phyloP scores from a whole-genome alignment of 495 filamentous ascomycete species.

The Podospora didyma region DNA sequence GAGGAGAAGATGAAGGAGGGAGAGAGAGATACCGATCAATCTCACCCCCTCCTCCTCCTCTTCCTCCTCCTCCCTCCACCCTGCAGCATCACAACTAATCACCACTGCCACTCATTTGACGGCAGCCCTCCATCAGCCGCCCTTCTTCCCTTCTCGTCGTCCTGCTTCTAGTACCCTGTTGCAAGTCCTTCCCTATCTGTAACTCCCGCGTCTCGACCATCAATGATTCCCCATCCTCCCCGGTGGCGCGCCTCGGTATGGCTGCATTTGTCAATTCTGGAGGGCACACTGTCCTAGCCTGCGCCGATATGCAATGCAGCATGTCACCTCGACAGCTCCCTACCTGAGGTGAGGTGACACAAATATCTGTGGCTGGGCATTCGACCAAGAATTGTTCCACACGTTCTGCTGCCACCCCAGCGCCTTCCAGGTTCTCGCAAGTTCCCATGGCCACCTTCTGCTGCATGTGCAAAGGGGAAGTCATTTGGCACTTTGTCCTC shows the following conservation, averaged over 20 bases:
- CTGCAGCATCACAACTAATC: constrained; percentile 3
- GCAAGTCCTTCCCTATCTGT: constrained; percentile 14
- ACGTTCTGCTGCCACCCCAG: too few relatives aligned
- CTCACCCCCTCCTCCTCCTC: background rate
- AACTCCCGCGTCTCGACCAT: constrained; percentile 6
- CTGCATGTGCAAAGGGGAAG: background rate
- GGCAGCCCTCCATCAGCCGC: constrained; percentile 6
- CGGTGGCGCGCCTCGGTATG: background rate
- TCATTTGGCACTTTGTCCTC: too few relatives aligned
- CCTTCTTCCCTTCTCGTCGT: constrained; percentile 11
- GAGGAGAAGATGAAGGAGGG: too few relatives aligned
- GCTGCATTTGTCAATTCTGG: constrained; percentile 12
- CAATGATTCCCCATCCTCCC: background rate
- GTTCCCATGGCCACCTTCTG: background rate
- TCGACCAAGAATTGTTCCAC: background rate
- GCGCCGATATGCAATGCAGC: constrained; percentile 8
- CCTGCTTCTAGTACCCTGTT: constrained; percentile 3
- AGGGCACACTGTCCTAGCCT: constrained; percentile 13
- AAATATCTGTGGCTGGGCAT: background rate
- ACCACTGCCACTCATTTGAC: background rate
- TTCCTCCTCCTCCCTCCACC: background rate
- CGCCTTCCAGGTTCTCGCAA: too few relatives aligned
- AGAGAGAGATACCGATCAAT: background rate
- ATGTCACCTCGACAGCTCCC: background rate
- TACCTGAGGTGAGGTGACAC: background rate